Evolutionary conservation across 768 basidiomycete species (phyloP).

Genomic region (Tulasnella sp.): DNA sequence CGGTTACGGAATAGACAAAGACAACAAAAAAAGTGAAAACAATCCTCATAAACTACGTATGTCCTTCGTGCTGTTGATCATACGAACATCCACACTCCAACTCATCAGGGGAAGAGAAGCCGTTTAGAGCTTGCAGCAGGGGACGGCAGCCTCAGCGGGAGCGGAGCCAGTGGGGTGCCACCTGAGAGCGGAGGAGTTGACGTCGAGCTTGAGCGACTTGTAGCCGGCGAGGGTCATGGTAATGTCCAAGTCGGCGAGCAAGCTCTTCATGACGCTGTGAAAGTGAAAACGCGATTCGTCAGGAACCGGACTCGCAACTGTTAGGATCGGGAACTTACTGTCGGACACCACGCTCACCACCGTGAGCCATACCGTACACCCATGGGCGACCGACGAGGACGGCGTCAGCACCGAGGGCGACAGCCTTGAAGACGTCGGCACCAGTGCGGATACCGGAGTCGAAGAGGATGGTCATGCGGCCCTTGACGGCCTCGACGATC

Average conservation of each 20-base stretch:
- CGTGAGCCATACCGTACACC: constrained; percentile 21
- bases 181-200: constrained; percentile 3
- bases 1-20: constrained; percentile 9
- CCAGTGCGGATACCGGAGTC: constrained; percentile 70
- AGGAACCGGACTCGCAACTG: constrained; percentile 69
- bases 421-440: constrained; percentile 67
- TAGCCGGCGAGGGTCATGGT: constrained; percentile 59
- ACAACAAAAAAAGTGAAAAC: not conserved
- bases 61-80: not conserved
- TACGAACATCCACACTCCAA: not conserved
- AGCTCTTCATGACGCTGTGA: constrained; percentile 65
- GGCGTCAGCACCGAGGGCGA: constrained; percentile 81
- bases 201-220: constrained; percentile 23
- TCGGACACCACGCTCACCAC: constrained; percentile 16
- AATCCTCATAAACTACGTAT: constrained; percentile 6
- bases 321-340: constrained; percentile 41
- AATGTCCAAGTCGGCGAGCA: constrained; percentile 64
- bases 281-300: constrained; percentile 55
- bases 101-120: not conserved
- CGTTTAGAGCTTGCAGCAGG: constrained; percentile 19
- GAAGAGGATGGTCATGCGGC: constrained; percentile 69
- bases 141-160: not conserved
- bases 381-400: constrained; percentile 46
- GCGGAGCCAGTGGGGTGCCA: constrained; percentile 15
- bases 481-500: constrained; percentile 60